These are phyloP conservation scores for Auriculariales sp. DNA, from an alignment of 768 basidiomycete species.

Conservation along the genomic window DNA sequence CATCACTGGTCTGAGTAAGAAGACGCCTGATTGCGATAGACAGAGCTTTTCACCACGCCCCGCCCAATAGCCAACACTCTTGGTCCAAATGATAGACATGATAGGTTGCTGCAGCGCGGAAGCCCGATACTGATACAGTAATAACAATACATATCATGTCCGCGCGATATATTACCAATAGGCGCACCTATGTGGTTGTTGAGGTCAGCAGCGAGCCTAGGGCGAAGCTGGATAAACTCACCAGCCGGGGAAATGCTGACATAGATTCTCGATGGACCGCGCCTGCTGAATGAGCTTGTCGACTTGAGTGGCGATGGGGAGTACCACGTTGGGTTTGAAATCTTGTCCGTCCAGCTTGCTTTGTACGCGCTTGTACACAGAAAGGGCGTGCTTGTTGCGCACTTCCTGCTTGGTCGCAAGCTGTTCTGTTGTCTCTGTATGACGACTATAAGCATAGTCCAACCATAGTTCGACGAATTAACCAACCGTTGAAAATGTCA, in stretches of 20 bases:
- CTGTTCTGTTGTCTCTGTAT: conserved; percentile 30
- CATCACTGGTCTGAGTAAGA: too few species aligned
- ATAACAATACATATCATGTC: too few species aligned
- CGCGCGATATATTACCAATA: conserved; percentile 64
- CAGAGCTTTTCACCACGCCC: too few species aligned
- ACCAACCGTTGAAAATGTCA: conserved; percentile 78
- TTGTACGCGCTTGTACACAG: conserved; percentile 89
- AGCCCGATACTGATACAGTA: too few species aligned
- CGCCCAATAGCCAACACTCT: too few species aligned
- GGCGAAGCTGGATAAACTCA: conserved; percentile 17
- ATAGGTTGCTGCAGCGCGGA: too few species aligned
- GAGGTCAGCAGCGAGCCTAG: background rate
- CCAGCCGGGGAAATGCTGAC: conserved; percentile 96
- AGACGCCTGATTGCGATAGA: too few species aligned
- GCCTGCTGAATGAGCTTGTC: conserved; percentile 89
- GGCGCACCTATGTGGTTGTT: conserved; percentile 36
- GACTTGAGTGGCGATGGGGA: conserved; percentile 74
- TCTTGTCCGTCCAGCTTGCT: conserved; percentile 92
- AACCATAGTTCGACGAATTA: background rate
- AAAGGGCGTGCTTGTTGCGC: conserved; percentile 78
- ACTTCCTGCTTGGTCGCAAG: conserved; percentile 61
- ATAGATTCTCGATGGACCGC: conserved; percentile 86
- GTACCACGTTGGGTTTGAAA: conserved; percentile 69
- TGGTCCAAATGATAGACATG: too few species aligned
- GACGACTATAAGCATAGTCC: background rate